Conservation (phyloP, 768 basidiomycete species). For the Aureoboletus auriporus region DNA sequence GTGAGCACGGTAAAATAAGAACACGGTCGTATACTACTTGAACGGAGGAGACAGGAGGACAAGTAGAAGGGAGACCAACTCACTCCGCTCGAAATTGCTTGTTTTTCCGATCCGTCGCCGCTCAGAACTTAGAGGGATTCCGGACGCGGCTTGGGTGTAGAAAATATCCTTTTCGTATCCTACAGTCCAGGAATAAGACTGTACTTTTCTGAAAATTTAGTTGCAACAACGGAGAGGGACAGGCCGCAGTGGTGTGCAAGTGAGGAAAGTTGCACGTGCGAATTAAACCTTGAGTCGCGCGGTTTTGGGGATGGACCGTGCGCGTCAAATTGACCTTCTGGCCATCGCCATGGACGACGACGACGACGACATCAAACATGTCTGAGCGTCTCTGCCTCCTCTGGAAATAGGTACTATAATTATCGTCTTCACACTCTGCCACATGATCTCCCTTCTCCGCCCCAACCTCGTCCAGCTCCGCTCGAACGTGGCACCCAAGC, state of each 20-base stretch:
- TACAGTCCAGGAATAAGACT: constrained; percentile 1
- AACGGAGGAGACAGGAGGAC: not conserved
- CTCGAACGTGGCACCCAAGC: constrained; percentile 24
- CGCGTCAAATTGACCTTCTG: constrained; percentile 14
- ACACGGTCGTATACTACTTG: too few relatives aligned
- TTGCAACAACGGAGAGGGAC: constrained; percentile 5
- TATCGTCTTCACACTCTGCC: constrained; percentile 16
- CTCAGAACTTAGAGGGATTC: constrained; percentile 28
- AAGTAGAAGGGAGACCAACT: constrained; percentile 14
- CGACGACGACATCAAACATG: constrained; percentile 14
- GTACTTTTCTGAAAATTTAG: constrained; percentile 10
- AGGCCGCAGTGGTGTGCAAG: constrained; percentile 23
- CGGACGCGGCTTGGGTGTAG: constrained; percentile 10
- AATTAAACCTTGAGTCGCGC: constrained; percentile 28
- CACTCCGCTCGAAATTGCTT: constrained; percentile 37
- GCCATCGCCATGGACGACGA: constrained; percentile 16
- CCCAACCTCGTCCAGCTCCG: constrained; percentile 33
- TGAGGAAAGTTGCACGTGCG: constrained; percentile 30
- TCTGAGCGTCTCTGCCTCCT: not conserved
- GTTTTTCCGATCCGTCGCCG: constrained; percentile 36
- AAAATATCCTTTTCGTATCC: constrained; percentile 8
- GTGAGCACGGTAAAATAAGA: constrained; percentile 5
- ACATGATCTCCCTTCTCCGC: constrained; percentile 30
- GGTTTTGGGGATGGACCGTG: constrained; percentile 23
- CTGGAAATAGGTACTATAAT: constrained; percentile 23